phyloP scores from a whole-genome alignment of 306 rosid species.

The Cotoneaster glaucophyllus region DNA sequence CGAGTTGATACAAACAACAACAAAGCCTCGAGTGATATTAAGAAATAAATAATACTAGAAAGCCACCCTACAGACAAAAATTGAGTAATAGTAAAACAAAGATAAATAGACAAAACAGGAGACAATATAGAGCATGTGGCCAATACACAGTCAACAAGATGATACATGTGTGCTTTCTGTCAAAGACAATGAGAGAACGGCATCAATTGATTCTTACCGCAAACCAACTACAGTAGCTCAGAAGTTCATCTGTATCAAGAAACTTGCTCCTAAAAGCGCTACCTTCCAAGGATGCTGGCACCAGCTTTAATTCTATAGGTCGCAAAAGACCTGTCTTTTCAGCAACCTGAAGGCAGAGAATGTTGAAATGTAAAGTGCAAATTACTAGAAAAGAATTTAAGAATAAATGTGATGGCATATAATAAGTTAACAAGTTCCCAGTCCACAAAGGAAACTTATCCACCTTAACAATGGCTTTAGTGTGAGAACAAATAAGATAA shows the following conservation, averaged over 20 bases:
- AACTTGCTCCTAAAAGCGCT: conserved; percentile 83
- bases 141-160: too few relatives aligned
- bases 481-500: conserved; percentile 9
- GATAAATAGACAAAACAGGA: too few relatives aligned
- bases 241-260: conserved; percentile 80
- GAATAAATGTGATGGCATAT: neutral
- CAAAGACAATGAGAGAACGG: neutral
- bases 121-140: too few relatives aligned
- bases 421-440: neutral
- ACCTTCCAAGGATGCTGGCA: conserved; percentile 89
- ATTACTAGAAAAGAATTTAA: neutral
- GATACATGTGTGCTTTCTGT: neutral
- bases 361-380: conserved; percentile 7
- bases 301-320: conserved; percentile 85
- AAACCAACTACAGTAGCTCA: conserved; percentile 79
- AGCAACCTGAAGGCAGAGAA: conserved; percentile 62
- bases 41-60: too few relatives aligned
- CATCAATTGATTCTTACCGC: conserved; percentile 53
- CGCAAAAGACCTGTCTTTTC: conserved; percentile 84
- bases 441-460: neutral
- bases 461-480: neutral
- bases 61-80: too few relatives aligned
- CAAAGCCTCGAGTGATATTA: too few relatives aligned
- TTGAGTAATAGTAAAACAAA: too few relatives aligned
- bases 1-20: too few relatives aligned